Percentiles rank a stretch among this genome's conserved stretches.
These are phyloP conservation scores for Dictyostelium purpureum DNA, from an alignment of 78 protist species.

Conservation along the genomic window DNA sequence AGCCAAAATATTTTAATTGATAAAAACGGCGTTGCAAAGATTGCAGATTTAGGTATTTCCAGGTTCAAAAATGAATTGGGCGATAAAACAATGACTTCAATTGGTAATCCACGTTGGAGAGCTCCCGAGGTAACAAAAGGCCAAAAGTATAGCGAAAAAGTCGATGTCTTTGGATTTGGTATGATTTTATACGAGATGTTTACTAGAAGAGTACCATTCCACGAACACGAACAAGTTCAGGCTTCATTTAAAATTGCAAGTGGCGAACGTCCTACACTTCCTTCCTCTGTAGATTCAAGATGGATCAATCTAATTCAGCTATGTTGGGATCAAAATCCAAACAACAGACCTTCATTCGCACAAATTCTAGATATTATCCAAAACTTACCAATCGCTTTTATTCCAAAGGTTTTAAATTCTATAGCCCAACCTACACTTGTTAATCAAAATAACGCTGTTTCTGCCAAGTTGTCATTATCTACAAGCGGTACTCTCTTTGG, in stretches of 20 bases:
- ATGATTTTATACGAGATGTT: conserved; percentile 78
- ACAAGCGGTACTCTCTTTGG: background rate
- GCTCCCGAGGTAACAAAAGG: conserved; percentile 83
- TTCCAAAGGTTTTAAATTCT: background rate
- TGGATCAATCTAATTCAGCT: conserved; percentile 49
- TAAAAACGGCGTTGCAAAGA: conserved; percentile 30
- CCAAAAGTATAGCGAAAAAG: conserved; percentile 44
- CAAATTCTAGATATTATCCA: background rate
- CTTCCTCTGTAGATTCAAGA: conserved; percentile 6
- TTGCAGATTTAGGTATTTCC: conserved; percentile 78
- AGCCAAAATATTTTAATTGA: conserved; percentile 47
- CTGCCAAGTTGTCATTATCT: background rate
- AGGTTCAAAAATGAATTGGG: conserved; percentile 74
- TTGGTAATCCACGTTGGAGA: conserved; percentile 73
- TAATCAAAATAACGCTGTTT: background rate
- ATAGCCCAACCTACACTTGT: background rate
- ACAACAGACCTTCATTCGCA: conserved; percentile 55
- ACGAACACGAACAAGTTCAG: conserved; percentile 49
- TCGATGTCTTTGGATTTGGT: conserved; percentile 81
- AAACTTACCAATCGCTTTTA: conserved; percentile 52
- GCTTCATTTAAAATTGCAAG: conserved; percentile 55
- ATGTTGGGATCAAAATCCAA: conserved; percentile 74
- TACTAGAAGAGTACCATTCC: conserved; percentile 66
- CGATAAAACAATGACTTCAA: conserved; percentile 76
- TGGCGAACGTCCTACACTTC: conserved; percentile 60